phyloP scores from a whole-genome alignment of 768 basidiomycete genomes.

The Panaeolus cyanescens region DNA sequence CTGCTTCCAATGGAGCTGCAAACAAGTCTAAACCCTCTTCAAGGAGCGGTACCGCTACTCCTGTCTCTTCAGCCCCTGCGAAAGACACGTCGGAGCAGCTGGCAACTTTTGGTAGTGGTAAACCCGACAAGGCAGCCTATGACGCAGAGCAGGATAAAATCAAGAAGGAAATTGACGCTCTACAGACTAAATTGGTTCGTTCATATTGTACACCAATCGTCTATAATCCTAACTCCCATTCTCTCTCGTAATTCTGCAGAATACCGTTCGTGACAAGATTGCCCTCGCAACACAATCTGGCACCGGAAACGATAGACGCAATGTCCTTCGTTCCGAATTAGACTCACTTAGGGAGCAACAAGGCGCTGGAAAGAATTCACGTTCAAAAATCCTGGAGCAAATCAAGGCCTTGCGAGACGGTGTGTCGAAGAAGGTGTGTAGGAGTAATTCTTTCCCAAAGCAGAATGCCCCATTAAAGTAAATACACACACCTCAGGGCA shows the following conservation, averaged over 20 bases:
- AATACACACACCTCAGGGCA: conserved; percentile 53
- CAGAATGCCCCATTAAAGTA: conserved; percentile 5
- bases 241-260: conserved; percentile 39
- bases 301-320: conserved; percentile 70
- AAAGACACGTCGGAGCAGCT: conserved; percentile 46
- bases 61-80: conserved; percentile 41
- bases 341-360: conserved; percentile 80
- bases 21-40: conserved; percentile 45
- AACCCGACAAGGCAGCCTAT: conserved; percentile 84
- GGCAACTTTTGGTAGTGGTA: conserved; percentile 42
- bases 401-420: conserved; percentile 77
- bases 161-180: conserved; percentile 79
- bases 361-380: conserved; percentile 69
- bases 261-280: conserved; percentile 76
- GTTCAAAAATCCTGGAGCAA: conserved; percentile 75
- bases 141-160: conserved; percentile 84
- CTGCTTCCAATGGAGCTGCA: conserved; percentile 40
- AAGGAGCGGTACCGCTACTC: conserved; percentile 49
- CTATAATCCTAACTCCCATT: conserved; percentile 10
- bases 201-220: conserved; percentile 3
- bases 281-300: conserved; percentile 58
- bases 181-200: conserved; percentile 82
- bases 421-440: conserved; percentile 76
- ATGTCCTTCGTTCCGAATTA: conserved; percentile 75
- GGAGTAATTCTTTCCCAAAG: neutral